Evolutionary conservation across 345 rosid species (phyloP).

Genomic region (Salix koriyanagi): DNA sequence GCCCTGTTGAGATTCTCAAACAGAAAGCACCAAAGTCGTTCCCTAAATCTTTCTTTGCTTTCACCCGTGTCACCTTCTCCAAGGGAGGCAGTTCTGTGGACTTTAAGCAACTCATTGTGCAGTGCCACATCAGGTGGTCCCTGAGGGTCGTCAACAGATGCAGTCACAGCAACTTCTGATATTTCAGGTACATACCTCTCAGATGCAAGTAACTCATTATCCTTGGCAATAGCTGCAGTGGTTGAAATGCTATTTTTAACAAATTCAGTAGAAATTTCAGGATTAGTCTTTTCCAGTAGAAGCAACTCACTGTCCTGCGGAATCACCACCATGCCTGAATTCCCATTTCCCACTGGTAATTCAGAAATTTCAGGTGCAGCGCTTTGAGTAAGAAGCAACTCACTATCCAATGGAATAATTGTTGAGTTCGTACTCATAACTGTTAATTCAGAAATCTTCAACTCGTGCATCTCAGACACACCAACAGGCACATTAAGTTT

Average conservation of each 20-base stretch:
- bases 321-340: not conserved
- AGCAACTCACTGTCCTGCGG: conserved; percentile 1
- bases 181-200: conserved; percentile 27
- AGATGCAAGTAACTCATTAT: conserved; percentile 16
- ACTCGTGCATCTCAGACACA: conserved; percentile 10
- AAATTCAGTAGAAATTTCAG: conserved; percentile 11
- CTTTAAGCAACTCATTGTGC: conserved; percentile 19
- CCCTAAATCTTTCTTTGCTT: conserved; percentile 77
- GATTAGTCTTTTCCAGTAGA: not conserved
- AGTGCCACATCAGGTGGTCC: conserved; percentile 17
- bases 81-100: conserved; percentile 25
- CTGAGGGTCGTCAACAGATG: conserved; percentile 17
- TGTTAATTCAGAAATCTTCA: not conserved
- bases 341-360: not conserved
- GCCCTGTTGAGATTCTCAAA: conserved; percentile 82
- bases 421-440: not conserved
- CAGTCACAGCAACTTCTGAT: conserved; percentile 12
- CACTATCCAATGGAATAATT: not conserved
- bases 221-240: conserved; percentile 15
- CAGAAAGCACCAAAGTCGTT: conserved; percentile 75
- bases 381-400: not conserved
- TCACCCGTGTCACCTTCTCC: conserved; percentile 49
- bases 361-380: conserved; percentile 4
- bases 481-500: conserved; percentile 19
- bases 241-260: conserved; percentile 14